Percentiles rank a stretch among this genome's conserved stretches.
Conservation (phyloP, 371 early-diverging fungal genomes). For the Batkoa obscura region DNA sequence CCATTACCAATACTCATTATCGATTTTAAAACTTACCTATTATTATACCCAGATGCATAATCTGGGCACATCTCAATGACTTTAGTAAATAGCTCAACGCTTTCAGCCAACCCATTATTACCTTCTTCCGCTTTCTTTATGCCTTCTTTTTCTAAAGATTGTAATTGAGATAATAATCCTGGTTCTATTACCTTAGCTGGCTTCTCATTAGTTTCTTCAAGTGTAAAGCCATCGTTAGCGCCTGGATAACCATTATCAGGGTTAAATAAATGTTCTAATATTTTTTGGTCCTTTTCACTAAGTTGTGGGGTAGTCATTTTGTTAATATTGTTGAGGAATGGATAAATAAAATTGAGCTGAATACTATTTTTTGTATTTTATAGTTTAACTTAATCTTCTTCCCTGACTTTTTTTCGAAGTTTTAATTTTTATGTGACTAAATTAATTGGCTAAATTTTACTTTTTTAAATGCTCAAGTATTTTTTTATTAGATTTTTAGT, state of each 20-base stretch:
- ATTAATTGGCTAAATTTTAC: no score
- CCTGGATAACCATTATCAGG: background rate
- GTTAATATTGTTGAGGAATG: no score
- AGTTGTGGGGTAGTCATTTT: background rate
- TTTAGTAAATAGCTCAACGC: conserved; percentile 15
- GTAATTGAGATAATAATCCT: conserved; percentile 11
- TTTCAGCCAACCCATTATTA: background rate
- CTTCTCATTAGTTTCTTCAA: background rate
- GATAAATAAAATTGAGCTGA: no score
- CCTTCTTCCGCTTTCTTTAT: conserved; percentile 10
- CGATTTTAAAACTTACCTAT: conserved; percentile 24
- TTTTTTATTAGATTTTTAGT: no score
- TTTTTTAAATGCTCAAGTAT: no score
- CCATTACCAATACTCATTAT: background rate
- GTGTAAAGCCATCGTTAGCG: no score
- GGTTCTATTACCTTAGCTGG: background rate
- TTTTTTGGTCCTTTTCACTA: background rate
- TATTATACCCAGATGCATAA: conserved; percentile 72
- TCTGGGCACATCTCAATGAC: conserved; percentile 31
- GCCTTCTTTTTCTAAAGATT: conserved; percentile 13
- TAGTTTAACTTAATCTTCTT: no score
- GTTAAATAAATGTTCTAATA: background rate
- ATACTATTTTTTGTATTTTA: no score
- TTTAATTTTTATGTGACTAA: no score
- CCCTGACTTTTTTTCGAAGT: no score